Evolutionary conservation across 202 grass and related monocot genomes (phyloP), one percentile per base, ranked within the genome.

Genomic region (Alloteropsis angusta): DNA sequence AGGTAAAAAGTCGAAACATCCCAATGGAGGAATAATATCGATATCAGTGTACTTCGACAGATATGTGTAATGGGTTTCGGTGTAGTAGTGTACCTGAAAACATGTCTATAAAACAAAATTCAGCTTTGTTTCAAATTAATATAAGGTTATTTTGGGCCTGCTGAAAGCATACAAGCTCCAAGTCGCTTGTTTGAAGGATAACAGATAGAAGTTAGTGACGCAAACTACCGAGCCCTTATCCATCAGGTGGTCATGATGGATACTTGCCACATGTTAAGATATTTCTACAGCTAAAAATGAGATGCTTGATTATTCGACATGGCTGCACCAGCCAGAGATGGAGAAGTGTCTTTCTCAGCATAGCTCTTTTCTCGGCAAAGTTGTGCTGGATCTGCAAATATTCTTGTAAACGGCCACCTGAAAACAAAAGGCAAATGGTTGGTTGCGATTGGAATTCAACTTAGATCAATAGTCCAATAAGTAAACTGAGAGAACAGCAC

Each of bases 331-430:
- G 81, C 54, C 21, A 80, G 23, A 75, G 60, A 74, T 68, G 60
- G 76, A 75, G 45, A 63, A 15, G 38, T 75, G 30, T 35, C 25
- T 68, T 72, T 64, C 74, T 75, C 37, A 53, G 75, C 35, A 32
- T 62, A 34, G 52, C 53, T 88, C 54, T 80, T 70, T 41, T 85
- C 74, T 69, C 4, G 7, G 56, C 26, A 67, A 85, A 83, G 30
- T 34, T 93, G 90, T 65, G 78, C 74, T 79, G 90, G 85, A 69
- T 93, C 79, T 55, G 74, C 73, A 77, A 91, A 91, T 60, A 61
- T 61, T 64, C 83, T 86, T 74, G 83, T 83, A 58, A 87, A 75
- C 0, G 88, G 83, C 16, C 59, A 88, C 80, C 91, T 88, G 85
- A 44, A 17, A 59, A 81, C 16, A 67, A 74, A 74, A 83, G 18